Evolutionary conservation across 106 monocot species (phyloP), one percentile per base, ranked within the genome.

Genomic region (Hemerocallis citrina): DNA sequence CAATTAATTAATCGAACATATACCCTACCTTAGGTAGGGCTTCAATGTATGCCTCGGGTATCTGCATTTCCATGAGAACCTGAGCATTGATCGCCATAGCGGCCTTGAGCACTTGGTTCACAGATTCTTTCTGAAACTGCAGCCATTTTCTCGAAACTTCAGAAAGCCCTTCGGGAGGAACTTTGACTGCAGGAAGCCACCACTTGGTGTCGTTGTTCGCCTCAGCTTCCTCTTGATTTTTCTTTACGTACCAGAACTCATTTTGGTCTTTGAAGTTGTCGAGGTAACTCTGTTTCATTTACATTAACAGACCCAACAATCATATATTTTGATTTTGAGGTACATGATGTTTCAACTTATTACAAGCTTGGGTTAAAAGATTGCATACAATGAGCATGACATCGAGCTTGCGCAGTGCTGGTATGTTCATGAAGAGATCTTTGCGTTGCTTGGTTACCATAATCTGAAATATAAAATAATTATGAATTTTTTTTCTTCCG

Each of bases 381-480:
- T 43, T 65, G 48, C 88, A 79, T 65, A 92, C 92, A n/a, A 92
- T 69, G 29, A 92, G 92, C 88, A 92, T 92, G 23, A 81, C 74
- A 24, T 92, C 92, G 19, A 92, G 92, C 65, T 92, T 92, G 10
- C 75, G 66, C 62, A 92, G 23, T 1, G 84, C 92, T 0, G 92
- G 92, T 32, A 92, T 76, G 61, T 92, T 92, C 81, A 88, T 79
- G 20, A 65, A 71, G 47, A 92, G 88, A 74, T 92, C 92, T 48
- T 55, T 79, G 24, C 92, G 77, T 57, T 88, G 88, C 39, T 79
- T 75, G 13, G 84, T 92, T 25, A 70, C 72, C 92, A 92, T 92
- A 34, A 92, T 83, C 91, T 91, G 73, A 6, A 58, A 39, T 27
- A 46, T 10, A 38, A 15, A 55, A 3, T 0, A n/a, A n/a, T n/a